Percentiles rank a stretch among this genome's conserved stretches.
Conservation (phyloP, 331 rosid genomes). For the Spiraea crenata region DNA sequence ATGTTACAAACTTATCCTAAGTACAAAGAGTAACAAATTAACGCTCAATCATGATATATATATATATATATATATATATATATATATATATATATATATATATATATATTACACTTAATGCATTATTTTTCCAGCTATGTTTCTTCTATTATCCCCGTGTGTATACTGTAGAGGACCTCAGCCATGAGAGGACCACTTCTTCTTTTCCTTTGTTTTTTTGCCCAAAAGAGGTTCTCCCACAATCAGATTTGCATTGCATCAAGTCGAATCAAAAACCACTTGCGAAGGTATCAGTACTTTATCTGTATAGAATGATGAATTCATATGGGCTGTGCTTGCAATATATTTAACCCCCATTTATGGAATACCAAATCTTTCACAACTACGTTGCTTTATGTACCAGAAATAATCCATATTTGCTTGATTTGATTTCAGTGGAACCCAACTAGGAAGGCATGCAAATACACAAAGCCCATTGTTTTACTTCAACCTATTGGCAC, state of each 20-base stretch:
- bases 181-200: constrained; percentile 3
- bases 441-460: neutral
- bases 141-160: neutral
- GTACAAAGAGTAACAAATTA: no score
- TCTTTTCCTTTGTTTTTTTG: no score
- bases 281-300: constrained; percentile 13
- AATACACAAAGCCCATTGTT: neutral
- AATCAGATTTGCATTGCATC: constrained; percentile 18
- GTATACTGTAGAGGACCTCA: constrained; percentile 4
- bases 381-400: neutral
- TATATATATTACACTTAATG: no score
- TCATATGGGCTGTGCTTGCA: neutral
- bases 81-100: no score
- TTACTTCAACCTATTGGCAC: neutral
- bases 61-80: no score
- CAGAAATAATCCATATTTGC: neutral
- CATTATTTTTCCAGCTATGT: no score
- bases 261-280: constrained; percentile 21
- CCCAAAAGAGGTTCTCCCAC: neutral
- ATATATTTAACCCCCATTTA: constrained; percentile 9
- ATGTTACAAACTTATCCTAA: no score
- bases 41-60: no score
- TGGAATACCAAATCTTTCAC: constrained; percentile 13
- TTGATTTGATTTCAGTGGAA: neutral
- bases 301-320: constrained; percentile 15